Evolutionary conservation across 495 filamentous ascomycete species (phyloP).

Genomic region (Echria macrotheca): DNA sequence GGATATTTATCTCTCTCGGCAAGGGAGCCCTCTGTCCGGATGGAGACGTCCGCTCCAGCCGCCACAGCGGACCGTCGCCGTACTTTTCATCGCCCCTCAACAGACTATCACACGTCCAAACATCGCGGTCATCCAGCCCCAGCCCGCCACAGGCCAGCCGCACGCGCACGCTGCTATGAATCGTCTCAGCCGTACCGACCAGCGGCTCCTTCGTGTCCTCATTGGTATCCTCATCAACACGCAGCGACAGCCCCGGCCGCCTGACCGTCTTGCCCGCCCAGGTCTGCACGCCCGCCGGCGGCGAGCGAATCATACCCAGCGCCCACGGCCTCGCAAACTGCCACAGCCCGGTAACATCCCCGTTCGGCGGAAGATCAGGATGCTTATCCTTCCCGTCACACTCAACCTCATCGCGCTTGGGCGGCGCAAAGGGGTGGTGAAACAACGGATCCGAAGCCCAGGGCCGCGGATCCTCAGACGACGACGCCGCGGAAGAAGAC

Average conservation of each 20-base stretch:
- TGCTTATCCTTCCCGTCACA: slow-evolving; percentile 19
- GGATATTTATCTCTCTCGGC: slow-evolving; percentile 9
- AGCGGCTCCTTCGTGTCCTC: slow-evolving; percentile 28
- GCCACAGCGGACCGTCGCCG: slow-evolving; percentile 15
- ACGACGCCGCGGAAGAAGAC: too few relatives aligned
- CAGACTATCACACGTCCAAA: slow-evolving; percentile 23
- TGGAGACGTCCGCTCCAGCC: slow-evolving; percentile 10
- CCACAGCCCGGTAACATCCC: slow-evolving; percentile 19
- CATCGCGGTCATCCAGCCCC: slow-evolving; percentile 21
- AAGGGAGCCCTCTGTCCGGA: background rate
- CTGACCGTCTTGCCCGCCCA: slow-evolving; percentile 25
- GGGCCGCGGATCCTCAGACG: slow-evolving; percentile 14
- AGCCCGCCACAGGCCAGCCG: slow-evolving; percentile 23
- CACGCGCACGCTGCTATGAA: slow-evolving; percentile 24
- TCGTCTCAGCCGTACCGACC: slow-evolving; percentile 21
- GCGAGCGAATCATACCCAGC: slow-evolving; percentile 20
- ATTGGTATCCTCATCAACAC: slow-evolving; percentile 29
- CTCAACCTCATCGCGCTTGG: slow-evolving; percentile 15
- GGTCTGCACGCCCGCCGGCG: slow-evolving; percentile 16
- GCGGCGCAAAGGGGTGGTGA: slow-evolving; percentile 2
- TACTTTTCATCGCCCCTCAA: slow-evolving; percentile 1
- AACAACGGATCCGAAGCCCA: slow-evolving; percentile 13
- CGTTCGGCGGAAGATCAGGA: slow-evolving; percentile 3
- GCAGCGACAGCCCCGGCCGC: slow-evolving; percentile 22
- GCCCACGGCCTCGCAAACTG: slow-evolving; percentile 24